phyloP scores from a whole-genome alignment of 2,329 filamentous ascomycete genomes.

The Penicillium sclerotiorum region DNA sequence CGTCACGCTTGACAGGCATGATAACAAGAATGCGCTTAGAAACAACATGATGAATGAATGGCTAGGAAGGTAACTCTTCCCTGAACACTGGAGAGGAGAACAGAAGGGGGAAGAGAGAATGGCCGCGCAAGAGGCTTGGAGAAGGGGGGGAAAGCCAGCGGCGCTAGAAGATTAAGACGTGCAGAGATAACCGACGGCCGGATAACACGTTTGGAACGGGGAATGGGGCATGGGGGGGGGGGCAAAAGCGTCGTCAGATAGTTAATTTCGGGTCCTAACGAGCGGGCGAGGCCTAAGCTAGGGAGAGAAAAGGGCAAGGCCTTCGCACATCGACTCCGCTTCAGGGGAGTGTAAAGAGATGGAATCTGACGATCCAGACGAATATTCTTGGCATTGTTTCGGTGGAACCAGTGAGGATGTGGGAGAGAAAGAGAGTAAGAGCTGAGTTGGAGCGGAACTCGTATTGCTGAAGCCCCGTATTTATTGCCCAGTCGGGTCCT shows the following conservation, averaged over 20 bases:
- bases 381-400: constrained; percentile 13
- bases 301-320: constrained; percentile 1
- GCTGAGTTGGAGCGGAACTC: constrained; percentile 3
- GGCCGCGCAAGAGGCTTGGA: too few species aligned
- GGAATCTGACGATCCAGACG: constrained; percentile 11
- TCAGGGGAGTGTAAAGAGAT: constrained; percentile 7
- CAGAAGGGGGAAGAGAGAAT: constrained; percentile 13
- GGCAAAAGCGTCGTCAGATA: constrained; percentile 5
- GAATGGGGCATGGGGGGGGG: constrained; percentile 1
- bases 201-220: too few species aligned
- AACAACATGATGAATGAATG: constrained; percentile 36
- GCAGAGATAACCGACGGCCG: too few species aligned
- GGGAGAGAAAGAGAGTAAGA: background rate
- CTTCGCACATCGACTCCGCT: background rate
- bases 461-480: background rate
- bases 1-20: constrained; percentile 23
- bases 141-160: too few species aligned
- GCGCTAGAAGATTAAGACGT: too few species aligned
- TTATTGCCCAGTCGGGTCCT: background rate
- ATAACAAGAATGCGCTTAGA: constrained; percentile 25
- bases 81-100: constrained; percentile 5
- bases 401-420: constrained; percentile 3
- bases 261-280: constrained; percentile 1
- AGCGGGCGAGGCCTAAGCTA: constrained; percentile 8
- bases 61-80: constrained; percentile 29